Base-by-base conservation (phyloP, 208 protist species). In the Leishmania turanica region DNA sequence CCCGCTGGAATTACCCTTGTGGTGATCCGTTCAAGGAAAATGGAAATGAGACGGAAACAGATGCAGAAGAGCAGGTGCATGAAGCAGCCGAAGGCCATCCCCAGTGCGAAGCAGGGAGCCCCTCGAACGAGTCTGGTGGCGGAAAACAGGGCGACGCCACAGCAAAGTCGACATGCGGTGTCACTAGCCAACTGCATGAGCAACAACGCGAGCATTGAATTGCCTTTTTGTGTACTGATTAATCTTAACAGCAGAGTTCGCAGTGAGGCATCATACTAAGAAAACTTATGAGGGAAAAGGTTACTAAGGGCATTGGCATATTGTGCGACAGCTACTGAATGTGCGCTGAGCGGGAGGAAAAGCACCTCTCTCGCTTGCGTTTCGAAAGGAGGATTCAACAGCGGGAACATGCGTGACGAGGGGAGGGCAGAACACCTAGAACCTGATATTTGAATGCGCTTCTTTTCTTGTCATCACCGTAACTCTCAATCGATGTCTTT, bases 1-100 rank as follows among this genome's bases (percentile, higher is more conserved):
- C 84, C 8, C 84, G 85, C 42, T 88, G 80, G 73, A 95, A 96
- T 75, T 95, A 94, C 66, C 91, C 88, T 8, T 96, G 89, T 71
- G 90, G 87, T 54, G 87, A 90, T 42, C 75, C 82, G 9, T 81
- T 88, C 47, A 79, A 80, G 34, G 68, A 82, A 37, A 51, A 78
- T n/a, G 66, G 58, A 7, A 13, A 56, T 5, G 64, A 79, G 31
- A 58, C 9, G 47, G 58, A 69, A 68, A 45, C 8, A 24, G 47
- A 79, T 40, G n/a, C n/a, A 53, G 47, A 79, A 45, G 74, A 51
- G 7, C 15, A 64, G 56, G 11, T 53, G 31, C 54, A 64, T 6
- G 54, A 77, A 60, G 34, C 37, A 34, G 21, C 21, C 54, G 21
- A 34, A 34, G 56, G 19, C 6, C 3, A 31, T 7, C 9, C 49